Base-by-base conservation (phyloP, 495 filamentous ascomycete species). In the Penicillium cosmopolitanum region DNA sequence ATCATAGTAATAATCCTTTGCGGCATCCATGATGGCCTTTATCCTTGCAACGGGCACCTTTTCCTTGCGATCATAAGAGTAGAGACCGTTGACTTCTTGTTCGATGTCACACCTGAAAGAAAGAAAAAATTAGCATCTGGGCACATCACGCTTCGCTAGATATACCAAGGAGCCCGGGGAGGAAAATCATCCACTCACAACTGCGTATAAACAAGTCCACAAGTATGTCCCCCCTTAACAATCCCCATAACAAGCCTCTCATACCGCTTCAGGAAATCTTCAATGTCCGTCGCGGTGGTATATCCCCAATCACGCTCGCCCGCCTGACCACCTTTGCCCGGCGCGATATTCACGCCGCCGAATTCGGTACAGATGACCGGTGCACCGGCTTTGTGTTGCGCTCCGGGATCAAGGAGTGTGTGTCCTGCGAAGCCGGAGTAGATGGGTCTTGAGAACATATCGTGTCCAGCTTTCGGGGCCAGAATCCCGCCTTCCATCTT, bases 291-390 rank as follows among this genome's bases (percentile, higher is more conserved):
- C 1, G 74, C 74, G 3, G 74, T 77, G 2, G 74, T 77, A 46
- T 77, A 77, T 1, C 74, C 73, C 74, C 74, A 77, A 36, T 77
- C 74, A 16, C 73, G 54, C 25, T 69, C 71, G 0, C 66, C 66
- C 1, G 65, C 69, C 2, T 54, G 48, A 0, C 35, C 55, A 31
- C 70, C 71, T 52, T 74, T 72, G 0, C 72, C 63, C 2, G 79
- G 77, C 1, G 79, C 76, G 46, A 87, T 85, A 60, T 85, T 86
- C 10, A 87, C 81, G 7, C 84, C 84, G 1, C 83, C 84, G 53
- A 85, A 85, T 61, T 87, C 84, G 13, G 76, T 79, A 60, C 82
- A 85, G 38, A 87, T 75, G 4, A 87, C 77, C 1, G 83, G 82
- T 0, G 82, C 82, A 1, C 80, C 80, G 2, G 74, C 70, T 9